Conservation (phyloP, 176 grass and related monocot genomes). For the Phoenix roebelenii region DNA sequence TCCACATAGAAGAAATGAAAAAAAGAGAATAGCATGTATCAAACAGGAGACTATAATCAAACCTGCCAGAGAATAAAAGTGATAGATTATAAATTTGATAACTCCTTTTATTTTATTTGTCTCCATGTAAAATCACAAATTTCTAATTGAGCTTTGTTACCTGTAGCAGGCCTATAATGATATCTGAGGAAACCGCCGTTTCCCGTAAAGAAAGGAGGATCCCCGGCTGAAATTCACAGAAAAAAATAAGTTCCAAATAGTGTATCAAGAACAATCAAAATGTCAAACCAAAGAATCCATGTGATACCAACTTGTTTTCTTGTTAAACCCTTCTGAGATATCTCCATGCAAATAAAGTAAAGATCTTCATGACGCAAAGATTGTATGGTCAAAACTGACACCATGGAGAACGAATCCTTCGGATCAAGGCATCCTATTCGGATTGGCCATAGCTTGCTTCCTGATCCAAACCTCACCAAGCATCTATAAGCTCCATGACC, state of each 20-base stretch:
- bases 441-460: constrained; percentile 1
- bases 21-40: too few relatives aligned
- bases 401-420: background rate
- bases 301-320: constrained; percentile 4
- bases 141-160: background rate
- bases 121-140: background rate
- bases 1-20: too few relatives aligned
- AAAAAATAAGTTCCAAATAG: background rate
- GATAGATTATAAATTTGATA: too few relatives aligned
- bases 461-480: constrained; percentile 5
- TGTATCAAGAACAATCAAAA: too few relatives aligned
- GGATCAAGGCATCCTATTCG: constrained; percentile 7
- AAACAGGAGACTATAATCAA: too few relatives aligned
- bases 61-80: too few relatives aligned
- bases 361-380: background rate
- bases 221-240: background rate
- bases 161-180: constrained; percentile 6
- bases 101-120: too few relatives aligned
- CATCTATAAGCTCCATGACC: constrained; percentile 1
- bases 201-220: background rate
- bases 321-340: background rate
- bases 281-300: background rate
- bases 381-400: background rate
- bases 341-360: constrained; percentile 3
- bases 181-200: background rate